Conservation (phyloP, 78 protist genomes). For the Dictyostelium discoideum region dicty_2.7 NC_007090.3:3229501-3230000, state of each 20-base stretch:
- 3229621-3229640: no score
- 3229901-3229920: no score
- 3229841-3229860: neutral
- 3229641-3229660: no score
- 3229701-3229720: neutral
- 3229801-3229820: neutral
- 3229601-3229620: no score
- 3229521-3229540: no score
- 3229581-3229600: no score
- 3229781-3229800: neutral
- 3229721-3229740: neutral
- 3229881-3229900: neutral
- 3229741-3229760: neutral
- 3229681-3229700: neutral
- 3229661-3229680: neutral
- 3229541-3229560: no score
- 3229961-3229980: neutral
- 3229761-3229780: neutral
- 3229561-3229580: no score
- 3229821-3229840: constrained; percentile 1
- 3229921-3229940: no score
- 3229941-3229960: no score
- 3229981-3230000: neutral
- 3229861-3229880: neutral
- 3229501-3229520: no score